Conservation (phyloP, 73 alveolate genomes). For the Paraurostyla sp. region DNA sequence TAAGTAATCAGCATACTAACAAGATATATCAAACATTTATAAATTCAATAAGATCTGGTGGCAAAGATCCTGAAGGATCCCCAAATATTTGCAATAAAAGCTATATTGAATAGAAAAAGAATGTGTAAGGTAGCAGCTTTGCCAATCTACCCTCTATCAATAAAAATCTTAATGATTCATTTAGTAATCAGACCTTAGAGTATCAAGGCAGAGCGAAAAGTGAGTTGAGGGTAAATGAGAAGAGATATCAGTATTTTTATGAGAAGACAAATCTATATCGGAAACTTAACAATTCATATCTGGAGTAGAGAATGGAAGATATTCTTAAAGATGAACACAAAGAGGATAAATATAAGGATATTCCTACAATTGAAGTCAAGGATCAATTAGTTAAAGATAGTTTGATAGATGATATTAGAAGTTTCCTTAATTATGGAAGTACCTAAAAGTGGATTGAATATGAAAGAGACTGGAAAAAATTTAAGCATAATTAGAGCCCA, state of each 20-base stretch:
- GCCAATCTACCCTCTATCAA: too few relatives aligned
- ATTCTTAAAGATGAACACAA: neutral
- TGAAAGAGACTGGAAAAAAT: constrained; percentile 4
- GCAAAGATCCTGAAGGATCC: too few relatives aligned
- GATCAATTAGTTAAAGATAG: neutral
- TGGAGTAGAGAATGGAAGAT: neutral
- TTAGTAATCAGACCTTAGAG: too few relatives aligned
- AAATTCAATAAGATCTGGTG: too few relatives aligned
- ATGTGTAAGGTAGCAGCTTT: too few relatives aligned
- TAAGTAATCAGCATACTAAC: too few relatives aligned
- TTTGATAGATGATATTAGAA: neutral
- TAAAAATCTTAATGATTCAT: too few relatives aligned
- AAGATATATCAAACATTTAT: too few relatives aligned
- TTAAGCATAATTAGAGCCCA: neutral
- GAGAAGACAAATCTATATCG: neutral
- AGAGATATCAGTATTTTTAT: neutral
- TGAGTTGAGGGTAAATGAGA: neutral
- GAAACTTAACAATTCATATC: neutral
- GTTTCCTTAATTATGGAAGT: neutral
- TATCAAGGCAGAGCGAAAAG: too few relatives aligned
- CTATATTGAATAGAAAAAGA: too few relatives aligned
- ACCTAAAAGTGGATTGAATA: neutral
- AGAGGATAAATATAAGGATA: neutral
- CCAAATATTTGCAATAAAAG: too few relatives aligned
- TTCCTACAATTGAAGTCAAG: neutral